A percentile compares a stretch with the other conserved stretches of the same genome.
These are phyloP conservation scores for Sicyos edulis DNA, from an alignment of 306 rosid genomes.

Conservation along the genomic window DNA sequence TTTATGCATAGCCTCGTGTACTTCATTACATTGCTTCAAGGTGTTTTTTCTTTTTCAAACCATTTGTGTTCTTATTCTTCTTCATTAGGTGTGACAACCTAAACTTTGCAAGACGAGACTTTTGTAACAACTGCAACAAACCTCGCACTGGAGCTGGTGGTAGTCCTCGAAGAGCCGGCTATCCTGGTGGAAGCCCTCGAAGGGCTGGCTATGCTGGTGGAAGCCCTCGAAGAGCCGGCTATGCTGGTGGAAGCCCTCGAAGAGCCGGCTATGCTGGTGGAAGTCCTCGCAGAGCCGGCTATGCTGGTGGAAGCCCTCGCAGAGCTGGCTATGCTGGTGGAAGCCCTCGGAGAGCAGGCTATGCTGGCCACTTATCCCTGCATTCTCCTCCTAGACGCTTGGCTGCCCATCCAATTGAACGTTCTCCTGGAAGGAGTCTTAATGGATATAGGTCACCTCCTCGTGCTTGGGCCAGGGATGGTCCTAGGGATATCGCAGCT, in stretches of 20 bases:
- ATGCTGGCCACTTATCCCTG: slow-evolving; percentile 48
- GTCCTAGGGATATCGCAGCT: slow-evolving; percentile 60
- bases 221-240: too few species aligned
- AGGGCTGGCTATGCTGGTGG: too few species aligned
- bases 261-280: too few species aligned
- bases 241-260: too few species aligned
- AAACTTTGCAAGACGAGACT: slow-evolving; percentile 87
- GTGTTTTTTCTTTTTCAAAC: not conserved
- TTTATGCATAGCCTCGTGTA: not conserved
- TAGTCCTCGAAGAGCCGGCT: not conserved
- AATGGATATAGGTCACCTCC: slow-evolving; percentile 81
- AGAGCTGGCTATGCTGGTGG: slow-evolving; percentile 40
- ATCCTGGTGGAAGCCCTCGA: too few species aligned
- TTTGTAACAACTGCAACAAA: slow-evolving; percentile 78
- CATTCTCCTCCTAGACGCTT: slow-evolving; percentile 64
- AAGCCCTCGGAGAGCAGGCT: slow-evolving; percentile 78
- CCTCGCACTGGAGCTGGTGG: slow-evolving; percentile 50
- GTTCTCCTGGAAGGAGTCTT: slow-evolving; percentile 61
- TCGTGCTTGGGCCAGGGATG: slow-evolving; percentile 68
- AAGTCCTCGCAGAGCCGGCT: too few species aligned
- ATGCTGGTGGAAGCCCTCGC: slow-evolving; percentile 61
- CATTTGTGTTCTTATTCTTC: slow-evolving; percentile 17
- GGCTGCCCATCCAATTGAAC: slow-evolving; percentile 65
- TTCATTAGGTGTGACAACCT: slow-evolving; percentile 76
- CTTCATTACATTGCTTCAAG: not conserved